A percentile compares a stretch with the other conserved stretches of the same genome.
Conservation (phyloP, 768 basidiomycete species). For the Saitozyma sp. region DNA sequence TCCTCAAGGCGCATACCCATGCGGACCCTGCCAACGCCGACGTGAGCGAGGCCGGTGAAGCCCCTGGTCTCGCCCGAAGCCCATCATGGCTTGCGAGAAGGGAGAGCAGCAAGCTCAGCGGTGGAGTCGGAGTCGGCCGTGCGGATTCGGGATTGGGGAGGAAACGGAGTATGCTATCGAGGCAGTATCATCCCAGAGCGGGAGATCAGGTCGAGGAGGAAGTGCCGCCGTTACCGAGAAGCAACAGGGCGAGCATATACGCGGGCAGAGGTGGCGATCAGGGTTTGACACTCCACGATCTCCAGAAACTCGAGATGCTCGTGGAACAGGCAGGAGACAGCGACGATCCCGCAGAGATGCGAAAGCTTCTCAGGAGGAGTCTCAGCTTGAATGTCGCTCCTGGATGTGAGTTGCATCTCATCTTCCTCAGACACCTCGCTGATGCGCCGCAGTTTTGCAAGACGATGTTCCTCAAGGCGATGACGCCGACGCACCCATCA, state of each 20-base stretch:
- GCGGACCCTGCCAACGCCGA: slow-evolving; percentile 39
- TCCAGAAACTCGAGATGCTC: slow-evolving; percentile 90
- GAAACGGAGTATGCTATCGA: slow-evolving; percentile 89
- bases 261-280: slow-evolving; percentile 69
- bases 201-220: slow-evolving; percentile 74
- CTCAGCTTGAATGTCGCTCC: slow-evolving; percentile 83
- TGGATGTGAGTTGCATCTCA: slow-evolving; percentile 64
- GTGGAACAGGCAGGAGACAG: slow-evolving; percentile 79
- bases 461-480: slow-evolving; percentile 55
- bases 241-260: slow-evolving; percentile 67
- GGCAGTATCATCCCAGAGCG: slow-evolving; percentile 82
- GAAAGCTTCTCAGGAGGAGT: slow-evolving; percentile 77
- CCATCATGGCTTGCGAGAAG: slow-evolving; percentile 31
- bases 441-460: slow-evolving; percentile 27
- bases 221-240: slow-evolving; percentile 53
- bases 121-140: slow-evolving; percentile 44
- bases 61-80: slow-evolving; percentile 26
- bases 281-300: slow-evolving; percentile 78
- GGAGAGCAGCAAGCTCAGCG: neutral
- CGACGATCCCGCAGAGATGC: slow-evolving; percentile 76
- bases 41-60: slow-evolving; percentile 19
- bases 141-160: slow-evolving; percentile 61
- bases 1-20: slow-evolving; percentile 88
- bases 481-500: slow-evolving; percentile 86
- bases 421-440: neutral